Base-by-base conservation (phyloP, 768 basidiomycete genomes). In the Terana coerulea region DNA sequence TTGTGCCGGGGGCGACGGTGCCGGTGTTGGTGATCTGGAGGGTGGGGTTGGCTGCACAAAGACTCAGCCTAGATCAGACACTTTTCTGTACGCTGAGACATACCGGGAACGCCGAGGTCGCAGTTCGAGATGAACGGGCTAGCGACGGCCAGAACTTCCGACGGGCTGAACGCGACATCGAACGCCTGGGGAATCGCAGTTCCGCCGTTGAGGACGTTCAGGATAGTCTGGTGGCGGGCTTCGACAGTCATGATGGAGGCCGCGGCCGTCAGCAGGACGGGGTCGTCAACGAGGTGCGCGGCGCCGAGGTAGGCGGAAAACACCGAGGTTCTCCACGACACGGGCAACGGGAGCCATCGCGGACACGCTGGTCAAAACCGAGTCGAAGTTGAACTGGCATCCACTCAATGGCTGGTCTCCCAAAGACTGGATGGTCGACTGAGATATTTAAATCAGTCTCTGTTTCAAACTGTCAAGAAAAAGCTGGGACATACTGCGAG, bases 211-310 rank as follows among this genome's bases (percentile, higher is more conserved):
- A 93, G 59, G 54, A 90, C 60, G 71, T 92, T 91, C 46, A 91
- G 75, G 36, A 92, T 67, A 1, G 85, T 83, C 64, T 86, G 83
- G 60, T 94, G 91, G 41, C 91, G 84, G n/a, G 88, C 84, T 62
- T 93, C 91, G 41, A 89, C 75, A 25, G 88, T 84, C 66, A 88
- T 60, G 63, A 91, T 91, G 22, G 83, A 80, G 7, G 75, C 86
- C 34, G 87, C 88, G n/a, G 80, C 73, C 47, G 76, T 74, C 44
- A 88, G 69, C 50, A 90, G 60, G 22, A 73, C 67, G 12, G 84
- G 81, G 57, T 88, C 80, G 11, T 69, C 64, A 41, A 92, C 54
- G 34, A 88, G 74, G 48, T 77, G 73, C 6, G 86, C 81, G 47
- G 79, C 88, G 51, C 88, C 88, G 24, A 89, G 78, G 69, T 90